Base-by-base conservation (phyloP, 768 basidiomycete genomes). In the Ephemerocybe angulata region DNA sequence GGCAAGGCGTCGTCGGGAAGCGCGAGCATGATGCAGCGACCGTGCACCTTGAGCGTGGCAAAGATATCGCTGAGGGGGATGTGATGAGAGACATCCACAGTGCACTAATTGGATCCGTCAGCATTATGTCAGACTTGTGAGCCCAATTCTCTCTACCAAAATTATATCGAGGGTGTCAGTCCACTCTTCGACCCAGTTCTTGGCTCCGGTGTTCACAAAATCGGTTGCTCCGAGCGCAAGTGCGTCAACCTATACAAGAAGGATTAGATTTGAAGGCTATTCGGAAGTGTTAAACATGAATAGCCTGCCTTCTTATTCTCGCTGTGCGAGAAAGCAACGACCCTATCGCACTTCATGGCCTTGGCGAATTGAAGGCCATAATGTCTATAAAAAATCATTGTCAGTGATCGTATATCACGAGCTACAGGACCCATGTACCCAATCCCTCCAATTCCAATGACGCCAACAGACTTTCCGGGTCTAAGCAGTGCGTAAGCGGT, bases 371-470 rank as follows among this genome's bases (percentile, higher is more conserved):
- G 70, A 22, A 72, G 56, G 4, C 67, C 71, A 29, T 65, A 65
- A 53, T 73, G 72, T 4, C 71, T 72, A 40, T 2, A 25, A 30
- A 17, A 25, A n/a, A 24, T n/a, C n/a, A n/a, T n/a, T n/a, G 12
- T 12, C 3, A 25, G 3, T 35, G 17, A 35, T 8, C 33, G n/a
- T 17, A 21, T 12, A 27, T 24, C 41, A n/a, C n/a, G n/a, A 2
- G 31, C 19, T 27, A 53, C 17, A 31, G 13, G 28, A 31, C 35
- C 33, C 29, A 44, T 62, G 21, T 46, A 72, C 72, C 79, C 80
- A 21, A 86, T 70, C 19, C 85, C 85, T 33, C 85, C 85, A 33
- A 88, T 77, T 40, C 86, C 85, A 57, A 87, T 71, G 40, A 88
- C 67, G 41, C 85, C 87, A 59, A 88, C 81, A 57, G 76, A 78